Conservation (phyloP, 2,329 filamentous ascomycete species). For the Colletotrichum nymphaeae region DNA sequence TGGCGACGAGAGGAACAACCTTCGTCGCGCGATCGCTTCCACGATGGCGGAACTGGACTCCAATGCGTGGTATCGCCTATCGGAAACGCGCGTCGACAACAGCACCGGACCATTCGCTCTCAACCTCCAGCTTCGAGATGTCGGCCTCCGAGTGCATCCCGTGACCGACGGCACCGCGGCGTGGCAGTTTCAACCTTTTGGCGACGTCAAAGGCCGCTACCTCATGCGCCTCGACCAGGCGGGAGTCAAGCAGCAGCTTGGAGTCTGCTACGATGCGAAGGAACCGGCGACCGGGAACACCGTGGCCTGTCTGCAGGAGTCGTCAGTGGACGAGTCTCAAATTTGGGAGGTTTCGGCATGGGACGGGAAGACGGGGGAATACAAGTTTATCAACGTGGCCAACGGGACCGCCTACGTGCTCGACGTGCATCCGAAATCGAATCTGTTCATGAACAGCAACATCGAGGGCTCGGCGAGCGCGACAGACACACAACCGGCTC, state of each 20-base stretch:
- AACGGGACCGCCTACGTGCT: conserved; percentile 48
- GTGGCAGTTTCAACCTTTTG: conserved; percentile 46
- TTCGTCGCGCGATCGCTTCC: conserved; percentile 4
- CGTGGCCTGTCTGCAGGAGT: conserved; percentile 43
- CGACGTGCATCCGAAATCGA: conserved; percentile 47
- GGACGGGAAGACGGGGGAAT: conserved; percentile 39
- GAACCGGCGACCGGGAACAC: conserved; percentile 43
- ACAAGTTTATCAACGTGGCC: conserved; percentile 44
- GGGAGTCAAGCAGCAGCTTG: conserved; percentile 44
- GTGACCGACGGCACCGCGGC: conserved; percentile 32
- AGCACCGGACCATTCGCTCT: conserved; percentile 39
- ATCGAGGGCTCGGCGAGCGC: conserved; percentile 26
- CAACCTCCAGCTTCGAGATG: conserved; percentile 38
- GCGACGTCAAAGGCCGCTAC: conserved; percentile 43
- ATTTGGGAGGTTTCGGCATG: conserved; percentile 48
- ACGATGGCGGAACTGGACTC: conserved; percentile 41
- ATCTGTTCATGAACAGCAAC: conserved; percentile 43
- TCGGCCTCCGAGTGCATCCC: conserved; percentile 40
- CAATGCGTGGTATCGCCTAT: conserved; percentile 50
- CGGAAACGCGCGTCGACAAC: conserved; percentile 47
- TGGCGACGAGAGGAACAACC: conserved; percentile 3
- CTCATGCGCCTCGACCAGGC: conserved; percentile 44
- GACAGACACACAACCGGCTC: conserved; percentile 41
- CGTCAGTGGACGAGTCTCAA: conserved; percentile 43
- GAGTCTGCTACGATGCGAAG: conserved; percentile 41